Evolutionary conservation across 148 eudicot genomes (phyloP).

Genomic region (Silene conica): DNA sequence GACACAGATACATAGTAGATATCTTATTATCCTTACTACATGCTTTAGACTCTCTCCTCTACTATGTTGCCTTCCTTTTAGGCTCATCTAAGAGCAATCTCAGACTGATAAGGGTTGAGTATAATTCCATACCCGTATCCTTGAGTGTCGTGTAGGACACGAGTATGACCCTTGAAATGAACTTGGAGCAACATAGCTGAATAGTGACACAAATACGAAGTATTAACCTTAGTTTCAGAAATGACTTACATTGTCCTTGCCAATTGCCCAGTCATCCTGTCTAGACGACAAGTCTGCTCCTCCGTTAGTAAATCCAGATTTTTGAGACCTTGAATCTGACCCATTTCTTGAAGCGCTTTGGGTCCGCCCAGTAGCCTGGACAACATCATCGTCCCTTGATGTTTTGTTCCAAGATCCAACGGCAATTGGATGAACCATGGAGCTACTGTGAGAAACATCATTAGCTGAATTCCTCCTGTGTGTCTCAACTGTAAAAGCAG

Average conservation of each 20-base stretch:
- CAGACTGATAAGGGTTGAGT: too few species aligned
- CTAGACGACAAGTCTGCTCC: slow-evolving; percentile 19
- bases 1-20: too few species aligned
- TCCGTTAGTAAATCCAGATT: slow-evolving; percentile 14
- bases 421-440: slow-evolving; percentile 67
- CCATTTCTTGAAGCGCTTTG: slow-evolving; percentile 31
- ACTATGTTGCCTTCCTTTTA: too few species aligned
- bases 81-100: too few species aligned
- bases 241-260: slow-evolving; percentile 44
- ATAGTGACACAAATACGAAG: neutral
- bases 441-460: slow-evolving; percentile 41
- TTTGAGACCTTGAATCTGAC: slow-evolving; percentile 37
- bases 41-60: too few species aligned
- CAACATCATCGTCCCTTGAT: slow-evolving; percentile 34
- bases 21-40: too few species aligned
- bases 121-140: too few species aligned
- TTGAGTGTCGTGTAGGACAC: neutral
- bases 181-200: too few species aligned
- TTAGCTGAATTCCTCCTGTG: slow-evolving; percentile 34
- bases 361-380: slow-evolving; percentile 25
- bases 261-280: slow-evolving; percentile 36
- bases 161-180: too few species aligned
- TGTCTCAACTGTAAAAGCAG: slow-evolving; percentile 24
- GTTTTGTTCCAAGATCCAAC: slow-evolving; percentile 41
- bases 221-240: neutral